A percentile compares a stretch with the other conserved stretches of the same genome.
Evolutionary conservation across 495 filamentous ascomycete species (phyloP).

Genomic region (Hypoxylon fuscum): DNA sequence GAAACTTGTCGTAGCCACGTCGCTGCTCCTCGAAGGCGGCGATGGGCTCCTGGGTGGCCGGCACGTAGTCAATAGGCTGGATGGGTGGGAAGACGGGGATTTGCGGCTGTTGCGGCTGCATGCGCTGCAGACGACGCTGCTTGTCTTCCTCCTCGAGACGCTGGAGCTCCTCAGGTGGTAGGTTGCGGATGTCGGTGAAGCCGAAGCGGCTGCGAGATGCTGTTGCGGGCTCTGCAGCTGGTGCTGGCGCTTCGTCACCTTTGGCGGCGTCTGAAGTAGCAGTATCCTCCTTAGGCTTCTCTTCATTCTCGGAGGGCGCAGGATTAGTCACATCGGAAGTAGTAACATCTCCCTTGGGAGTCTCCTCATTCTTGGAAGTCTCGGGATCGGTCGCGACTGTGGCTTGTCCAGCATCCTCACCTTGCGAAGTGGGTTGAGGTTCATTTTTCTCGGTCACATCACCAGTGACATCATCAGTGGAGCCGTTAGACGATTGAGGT

Average conservation of each 20-base stretch:
- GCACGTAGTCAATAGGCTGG: conserved; percentile 37
- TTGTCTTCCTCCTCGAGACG: conserved; percentile 1
- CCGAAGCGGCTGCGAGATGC: conserved; percentile 6
- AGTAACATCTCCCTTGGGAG: background rate
- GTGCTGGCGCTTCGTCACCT: background rate
- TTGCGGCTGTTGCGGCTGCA: background rate
- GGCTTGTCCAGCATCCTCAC: background rate
- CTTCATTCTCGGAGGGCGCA: background rate
- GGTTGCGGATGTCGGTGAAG: conserved; percentile 17
- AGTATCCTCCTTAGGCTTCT: conserved; percentile 2
- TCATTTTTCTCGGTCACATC: conserved; percentile 21
- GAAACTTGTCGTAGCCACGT: too few species aligned
- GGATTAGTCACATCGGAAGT: background rate
- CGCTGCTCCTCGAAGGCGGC: conserved; percentile 35
- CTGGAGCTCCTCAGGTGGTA: conserved; percentile 9
- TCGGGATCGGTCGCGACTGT: background rate
- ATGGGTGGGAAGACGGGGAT: conserved; percentile 11
- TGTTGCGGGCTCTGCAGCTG: background rate
- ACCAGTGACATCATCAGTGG: too few species aligned
- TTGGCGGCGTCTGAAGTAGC: background rate
- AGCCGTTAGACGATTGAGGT: conserved; percentile 27
- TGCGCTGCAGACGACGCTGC: background rate
- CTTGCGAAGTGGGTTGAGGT: conserved; percentile 5
- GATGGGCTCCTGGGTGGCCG: conserved; percentile 12
- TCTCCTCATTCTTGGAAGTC: background rate